Percentiles rank a stretch among this genome's conserved stretches.
These are phyloP conservation scores for Thraustochytrium sp. DNA, from an alignment of 352 stramenopile genomes.

Conservation along the genomic window DNA sequence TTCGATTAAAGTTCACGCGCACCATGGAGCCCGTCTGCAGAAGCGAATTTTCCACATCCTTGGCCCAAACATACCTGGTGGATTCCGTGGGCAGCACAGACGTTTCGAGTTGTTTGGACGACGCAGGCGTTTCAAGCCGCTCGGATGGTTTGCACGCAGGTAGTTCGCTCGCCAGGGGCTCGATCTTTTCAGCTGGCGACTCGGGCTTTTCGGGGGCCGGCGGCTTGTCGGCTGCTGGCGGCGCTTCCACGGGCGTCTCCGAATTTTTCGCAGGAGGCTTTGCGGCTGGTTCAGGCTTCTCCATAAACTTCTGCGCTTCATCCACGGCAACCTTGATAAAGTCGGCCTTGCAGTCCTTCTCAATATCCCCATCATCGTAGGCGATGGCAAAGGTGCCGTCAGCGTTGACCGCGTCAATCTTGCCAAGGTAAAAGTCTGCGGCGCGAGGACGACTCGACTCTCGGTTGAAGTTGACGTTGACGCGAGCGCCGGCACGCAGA, in stretches of 20 bases:
- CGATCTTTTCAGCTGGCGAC: background rate
- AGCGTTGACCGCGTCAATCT: background rate
- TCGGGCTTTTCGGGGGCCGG: background rate
- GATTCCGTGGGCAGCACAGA: too few species aligned
- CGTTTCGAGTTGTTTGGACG: too few species aligned
- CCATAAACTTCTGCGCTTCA: too few species aligned
- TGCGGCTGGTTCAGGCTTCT: too few species aligned
- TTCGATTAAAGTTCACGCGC: conserved; percentile 19
- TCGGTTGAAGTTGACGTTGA: conserved; percentile 26
- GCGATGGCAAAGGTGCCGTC: background rate
- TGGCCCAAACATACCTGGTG: conserved; percentile 29
- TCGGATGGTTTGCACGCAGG: too few species aligned
- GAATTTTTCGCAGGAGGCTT: too few species aligned
- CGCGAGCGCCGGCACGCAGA: background rate
- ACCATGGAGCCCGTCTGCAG: background rate
- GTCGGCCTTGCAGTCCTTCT: conserved; percentile 33
- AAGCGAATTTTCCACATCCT: background rate
- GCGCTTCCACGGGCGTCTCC: too few species aligned
- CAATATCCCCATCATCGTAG: conserved; percentile 27
- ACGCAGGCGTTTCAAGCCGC: too few species aligned
- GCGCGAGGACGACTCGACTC: background rate
- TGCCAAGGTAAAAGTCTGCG: conserved; percentile 11
- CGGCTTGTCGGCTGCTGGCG: background rate
- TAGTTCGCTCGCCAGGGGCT: too few species aligned
- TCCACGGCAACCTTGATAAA: conserved; percentile 22